Conservation (phyloP, 768 basidiomycete genomes). For the Mycena galericulata region DNA sequence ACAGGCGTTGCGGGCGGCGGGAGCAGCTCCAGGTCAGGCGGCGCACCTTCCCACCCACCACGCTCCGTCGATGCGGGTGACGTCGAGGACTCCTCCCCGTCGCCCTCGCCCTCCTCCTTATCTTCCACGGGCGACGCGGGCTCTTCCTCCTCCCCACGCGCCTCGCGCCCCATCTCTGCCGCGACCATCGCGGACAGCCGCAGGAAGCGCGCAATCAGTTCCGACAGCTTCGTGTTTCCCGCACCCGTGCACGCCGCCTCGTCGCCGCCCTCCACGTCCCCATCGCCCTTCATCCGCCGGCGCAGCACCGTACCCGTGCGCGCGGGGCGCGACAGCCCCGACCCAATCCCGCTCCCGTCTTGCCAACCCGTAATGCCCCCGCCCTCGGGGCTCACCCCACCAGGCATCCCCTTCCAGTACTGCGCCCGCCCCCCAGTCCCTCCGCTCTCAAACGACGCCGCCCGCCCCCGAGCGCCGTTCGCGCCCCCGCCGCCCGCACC, state of each 20-base stretch:
- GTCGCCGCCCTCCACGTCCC: slow-evolving; percentile 41
- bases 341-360: slow-evolving; percentile 80
- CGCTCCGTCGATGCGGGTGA: slow-evolving; percentile 24
- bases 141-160: slow-evolving; percentile 65
- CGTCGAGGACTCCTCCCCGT: slow-evolving; percentile 36
- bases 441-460: slow-evolving; percentile 30
- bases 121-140: slow-evolving; percentile 36
- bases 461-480: slow-evolving; percentile 38
- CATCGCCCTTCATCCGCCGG: slow-evolving; percentile 51
- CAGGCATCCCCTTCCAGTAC: slow-evolving; percentile 50
- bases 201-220: slow-evolving; percentile 78
- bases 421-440: slow-evolving; percentile 28
- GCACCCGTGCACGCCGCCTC: slow-evolving; percentile 52
- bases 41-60: slow-evolving; percentile 31
- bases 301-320: slow-evolving; percentile 69
- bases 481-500: no score
- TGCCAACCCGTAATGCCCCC: slow-evolving; percentile 79
- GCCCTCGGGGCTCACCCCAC: slow-evolving; percentile 50
- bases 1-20: slow-evolving; percentile 34
- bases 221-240: slow-evolving; percentile 73
- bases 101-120: slow-evolving; percentile 44
- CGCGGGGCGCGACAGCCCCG: slow-evolving; percentile 71
- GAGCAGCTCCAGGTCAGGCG: slow-evolving; percentile 31
- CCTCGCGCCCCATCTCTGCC: slow-evolving; percentile 80
- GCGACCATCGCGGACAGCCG: slow-evolving; percentile 84